Evolutionary conservation across 805 yeast genomes (phyloP), one percentile per base, ranked within the genome.

Genomic region (Clavispora vitiphila): DNA sequence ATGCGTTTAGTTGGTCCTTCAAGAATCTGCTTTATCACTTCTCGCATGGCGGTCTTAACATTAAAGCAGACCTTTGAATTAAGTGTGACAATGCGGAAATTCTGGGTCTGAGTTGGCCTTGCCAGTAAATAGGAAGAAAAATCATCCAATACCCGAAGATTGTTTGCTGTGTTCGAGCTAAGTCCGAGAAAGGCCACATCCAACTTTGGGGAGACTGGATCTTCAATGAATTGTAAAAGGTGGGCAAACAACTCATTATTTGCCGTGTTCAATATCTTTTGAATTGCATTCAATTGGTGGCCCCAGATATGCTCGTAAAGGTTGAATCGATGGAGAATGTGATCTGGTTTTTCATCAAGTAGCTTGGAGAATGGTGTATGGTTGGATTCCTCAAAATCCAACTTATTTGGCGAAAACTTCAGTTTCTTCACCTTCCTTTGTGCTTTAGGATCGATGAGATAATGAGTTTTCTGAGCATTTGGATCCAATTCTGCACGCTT

Each of bases 101-200:
- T 44, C 25, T 41, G 42, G 22, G 49, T 47, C 15, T 42, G 47
- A 4, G 40, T 35, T 11, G 16, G 31, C n/a, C 41, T 34, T 6
- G 27, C 38, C 18, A 11, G 34, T 20, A 60, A 41, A 38, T 51
- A 53, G 11, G 42, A 30, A 18, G 58, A 53, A 40, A 69, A 62
- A 35, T 67, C 71, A n/a, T 64, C 55, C 20, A 69, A 48, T 10
- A 67, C 62, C 19, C 73, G 53, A 32, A 58, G 48, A 48, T 69
- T 69, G 46, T 68, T 69, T 26, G 72, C 71, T 9, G 63, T 63
- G 47, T 69, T 68, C 12, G 72, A 60, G 22, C 69, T 62, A 38
- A 69, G 50, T 44, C 57, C 66, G 15, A 69, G 51, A 40, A 61
- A 65, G 2, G 67, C 72, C 8, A 58, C 53, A 9, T 60, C 59